Conservation (phyloP, 2,329 filamentous ascomycete genomes). For the Dryadomyces sulphureus region DNA sequence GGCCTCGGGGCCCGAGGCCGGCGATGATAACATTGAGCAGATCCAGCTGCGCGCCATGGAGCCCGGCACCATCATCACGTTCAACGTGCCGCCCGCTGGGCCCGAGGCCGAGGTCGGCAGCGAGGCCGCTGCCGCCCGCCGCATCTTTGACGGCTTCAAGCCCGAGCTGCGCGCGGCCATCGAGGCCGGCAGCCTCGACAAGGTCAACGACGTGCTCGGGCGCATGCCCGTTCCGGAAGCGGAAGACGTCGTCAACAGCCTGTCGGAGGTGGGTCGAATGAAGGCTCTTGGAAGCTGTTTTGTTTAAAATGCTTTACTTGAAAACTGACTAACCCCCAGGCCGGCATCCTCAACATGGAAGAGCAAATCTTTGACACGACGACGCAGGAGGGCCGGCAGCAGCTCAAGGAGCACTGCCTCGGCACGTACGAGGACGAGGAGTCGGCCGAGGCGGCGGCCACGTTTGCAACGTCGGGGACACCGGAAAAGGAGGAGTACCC, state of each 20-base stretch:
- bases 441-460: neutral
- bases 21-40: constrained; percentile 61
- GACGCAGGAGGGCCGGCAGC: constrained; percentile 68
- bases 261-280: constrained; percentile 49
- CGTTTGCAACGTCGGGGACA: neutral
- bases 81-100: constrained; percentile 57
- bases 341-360: constrained; percentile 56
- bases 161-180: constrained; percentile 67
- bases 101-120: constrained; percentile 53
- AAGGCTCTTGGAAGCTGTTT: neutral
- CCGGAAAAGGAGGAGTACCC: constrained; percentile 8
- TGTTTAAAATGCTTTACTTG: constrained; percentile 1
- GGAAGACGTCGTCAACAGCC: constrained; percentile 62
- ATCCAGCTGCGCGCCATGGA: constrained; percentile 96
- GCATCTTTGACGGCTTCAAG: constrained; percentile 72
- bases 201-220: constrained; percentile 73
- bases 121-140: constrained; percentile 46
- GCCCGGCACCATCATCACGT: constrained; percentile 81
- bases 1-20: constrained; percentile 19
- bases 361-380: constrained; percentile 92
- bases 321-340: constrained; percentile 3
- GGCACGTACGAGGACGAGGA: constrained; percentile 23
- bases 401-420: constrained; percentile 63
- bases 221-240: constrained; percentile 76
- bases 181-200: constrained; percentile 76